Evolutionary conservation across 129 eudicot genomes (phyloP).

Genomic region (sunflower (Helianthus annuus)): DNA sequence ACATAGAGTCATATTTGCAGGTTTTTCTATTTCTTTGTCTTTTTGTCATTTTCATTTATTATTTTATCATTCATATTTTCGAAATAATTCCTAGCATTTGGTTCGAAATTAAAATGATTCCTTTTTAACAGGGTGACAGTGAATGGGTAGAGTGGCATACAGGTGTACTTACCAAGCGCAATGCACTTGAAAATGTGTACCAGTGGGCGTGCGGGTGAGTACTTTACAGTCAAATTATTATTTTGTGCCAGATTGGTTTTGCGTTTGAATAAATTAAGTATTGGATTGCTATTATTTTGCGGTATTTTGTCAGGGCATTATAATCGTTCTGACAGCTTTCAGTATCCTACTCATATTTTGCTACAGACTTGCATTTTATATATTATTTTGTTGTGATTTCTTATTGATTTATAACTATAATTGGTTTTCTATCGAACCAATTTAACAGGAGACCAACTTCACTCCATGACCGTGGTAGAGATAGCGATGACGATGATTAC

Average conservation of each 20-base stretch:
- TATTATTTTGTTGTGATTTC: neutral
- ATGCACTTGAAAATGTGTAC: conserved; percentile 77
- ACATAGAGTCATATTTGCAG: conserved; percentile 68
- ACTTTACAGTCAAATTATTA: conserved; percentile 1
- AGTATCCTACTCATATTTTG: too few relatives aligned
- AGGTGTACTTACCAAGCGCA: conserved; percentile 79
- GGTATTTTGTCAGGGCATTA: conserved; percentile 17
- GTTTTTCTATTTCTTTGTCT: conserved; percentile 37
- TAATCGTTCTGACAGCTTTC: conserved; percentile 9
- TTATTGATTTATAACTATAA: conserved; percentile 7
- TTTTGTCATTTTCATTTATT: neutral
- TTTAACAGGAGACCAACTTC: conserved; percentile 90
- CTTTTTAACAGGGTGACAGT: conserved; percentile 62
- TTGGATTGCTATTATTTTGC: neutral
- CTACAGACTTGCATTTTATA: too few relatives aligned
- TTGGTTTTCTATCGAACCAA: neutral
- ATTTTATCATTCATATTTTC: neutral
- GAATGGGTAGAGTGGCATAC: conserved; percentile 96
- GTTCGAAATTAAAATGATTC: neutral
- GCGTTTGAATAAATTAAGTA: neutral
- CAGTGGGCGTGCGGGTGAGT: conserved; percentile 99
- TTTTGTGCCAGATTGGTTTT: neutral
- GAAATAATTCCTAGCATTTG: conserved; percentile 6
- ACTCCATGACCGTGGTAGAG: conserved; percentile 83
- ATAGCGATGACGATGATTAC: conserved; percentile 94